Evolutionary conservation across 345 rosid species (phyloP).

Genomic region (Ceriops zippeliana): DNA sequence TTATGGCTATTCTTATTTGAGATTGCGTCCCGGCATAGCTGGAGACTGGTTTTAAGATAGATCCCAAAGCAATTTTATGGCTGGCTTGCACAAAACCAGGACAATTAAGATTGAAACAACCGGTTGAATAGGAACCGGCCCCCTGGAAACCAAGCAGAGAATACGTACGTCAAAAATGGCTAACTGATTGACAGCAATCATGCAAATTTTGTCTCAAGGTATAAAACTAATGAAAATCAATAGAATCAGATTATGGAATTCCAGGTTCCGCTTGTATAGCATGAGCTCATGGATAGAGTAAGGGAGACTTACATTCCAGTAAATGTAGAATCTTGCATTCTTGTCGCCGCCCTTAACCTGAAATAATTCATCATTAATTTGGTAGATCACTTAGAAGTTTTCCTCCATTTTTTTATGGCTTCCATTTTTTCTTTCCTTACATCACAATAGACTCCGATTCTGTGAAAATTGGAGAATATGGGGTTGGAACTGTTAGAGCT

Average conservation of each 20-base stretch:
- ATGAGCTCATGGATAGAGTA: neutral
- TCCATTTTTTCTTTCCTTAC: no score
- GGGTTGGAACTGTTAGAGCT: no score
- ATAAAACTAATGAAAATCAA: neutral
- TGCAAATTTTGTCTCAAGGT: no score
- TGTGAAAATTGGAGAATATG: no score
- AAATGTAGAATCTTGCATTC: neutral
- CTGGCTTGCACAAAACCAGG: constrained; percentile 20
- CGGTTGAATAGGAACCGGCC: neutral
- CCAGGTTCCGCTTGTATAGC: neutral
- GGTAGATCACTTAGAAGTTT: no score
- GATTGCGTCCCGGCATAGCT: neutral
- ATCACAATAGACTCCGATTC: no score
- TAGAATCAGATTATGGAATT: neutral
- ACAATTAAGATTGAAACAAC: constrained; percentile 14
- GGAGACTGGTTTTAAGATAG: neutral
- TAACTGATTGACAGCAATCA: no score
- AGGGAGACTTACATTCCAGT: constrained; percentile 8
- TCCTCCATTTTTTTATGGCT: no score
- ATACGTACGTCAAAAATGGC: neutral
- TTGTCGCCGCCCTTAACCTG: constrained; percentile 2
- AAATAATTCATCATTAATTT: neutral
- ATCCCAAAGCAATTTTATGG: neutral
- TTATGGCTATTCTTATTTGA: neutral
- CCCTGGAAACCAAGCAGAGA: neutral